phyloP scores from a whole-genome alignment of 164 flowering plant genomes.

The Litsea cubeba region DNA sequence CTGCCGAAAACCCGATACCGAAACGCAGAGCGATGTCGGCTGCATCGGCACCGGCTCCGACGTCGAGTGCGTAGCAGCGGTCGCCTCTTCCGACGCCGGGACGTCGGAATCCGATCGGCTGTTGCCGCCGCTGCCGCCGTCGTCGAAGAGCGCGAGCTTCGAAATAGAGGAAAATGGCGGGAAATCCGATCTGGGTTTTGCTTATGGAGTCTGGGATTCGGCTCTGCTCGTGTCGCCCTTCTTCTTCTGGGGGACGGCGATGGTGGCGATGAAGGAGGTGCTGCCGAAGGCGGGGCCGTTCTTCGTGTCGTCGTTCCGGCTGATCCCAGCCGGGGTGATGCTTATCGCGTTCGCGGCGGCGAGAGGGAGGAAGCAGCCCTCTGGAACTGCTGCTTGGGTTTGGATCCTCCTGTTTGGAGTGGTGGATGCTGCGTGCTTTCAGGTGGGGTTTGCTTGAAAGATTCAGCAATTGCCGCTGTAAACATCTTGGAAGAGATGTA shows the following conservation, averaged over 20 bases:
- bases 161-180: conserved; percentile 10
- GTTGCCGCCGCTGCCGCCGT: background rate
- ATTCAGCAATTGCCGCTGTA: background rate
- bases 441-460: conserved; percentile 36
- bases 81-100: background rate
- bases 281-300: conserved; percentile 84
- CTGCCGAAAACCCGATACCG: conserved; percentile 11
- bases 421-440: conserved; percentile 89
- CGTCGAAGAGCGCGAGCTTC: background rate
- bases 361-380: conserved; percentile 53
- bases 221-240: conserved; percentile 76
- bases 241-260: conserved; percentile 99
- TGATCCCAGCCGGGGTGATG: conserved; percentile 73
- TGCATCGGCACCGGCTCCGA: conserved; percentile 62
- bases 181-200: background rate
- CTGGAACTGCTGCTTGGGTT: conserved; percentile 74
- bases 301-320: conserved; percentile 70
- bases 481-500: conserved; percentile 1
- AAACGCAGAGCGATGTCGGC: conserved; percentile 23
- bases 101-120: conserved; percentile 10
- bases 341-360: conserved; percentile 55
- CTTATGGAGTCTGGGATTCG: conserved; percentile 43
- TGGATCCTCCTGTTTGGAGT: conserved; percentile 69
- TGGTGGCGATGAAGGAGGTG: conserved; percentile 98
- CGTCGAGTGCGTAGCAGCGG: conserved; percentile 45